A percentile compares a stretch with the other conserved stretches of the same genome.
Evolutionary conservation across 2,329 filamentous ascomycete genomes (phyloP).

Genomic region (Trichoderma koningii): DNA sequence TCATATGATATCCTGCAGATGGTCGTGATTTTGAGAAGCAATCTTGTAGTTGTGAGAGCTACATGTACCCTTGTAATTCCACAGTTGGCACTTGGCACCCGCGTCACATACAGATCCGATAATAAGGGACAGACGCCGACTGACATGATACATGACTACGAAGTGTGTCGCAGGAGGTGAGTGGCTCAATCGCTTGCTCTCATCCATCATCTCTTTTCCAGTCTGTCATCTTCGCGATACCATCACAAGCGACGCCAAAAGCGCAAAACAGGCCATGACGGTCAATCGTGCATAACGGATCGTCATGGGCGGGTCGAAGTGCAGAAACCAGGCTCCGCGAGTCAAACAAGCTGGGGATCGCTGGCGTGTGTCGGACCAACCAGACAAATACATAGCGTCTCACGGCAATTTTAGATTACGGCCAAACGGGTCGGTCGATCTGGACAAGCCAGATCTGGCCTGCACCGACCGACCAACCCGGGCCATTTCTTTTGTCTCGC

Average conservation of each 20-base stretch:
- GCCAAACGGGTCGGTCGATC: constrained; percentile 28
- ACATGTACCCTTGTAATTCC: background rate
- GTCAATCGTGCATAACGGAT: constrained; percentile 20
- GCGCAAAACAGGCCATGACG: background rate
- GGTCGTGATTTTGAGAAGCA: background rate
- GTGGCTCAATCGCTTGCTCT: background rate
- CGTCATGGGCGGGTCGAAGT: constrained; percentile 23
- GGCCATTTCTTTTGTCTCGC: constrained; percentile 6
- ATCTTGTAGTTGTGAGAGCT: background rate
- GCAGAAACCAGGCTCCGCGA: constrained; percentile 22
- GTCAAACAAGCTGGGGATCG: constrained; percentile 25
- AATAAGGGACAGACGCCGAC: background rate
- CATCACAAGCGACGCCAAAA: background rate
- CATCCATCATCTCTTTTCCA: background rate
- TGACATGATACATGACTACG: background rate
- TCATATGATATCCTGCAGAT: background rate
- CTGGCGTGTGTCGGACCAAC: constrained; percentile 22
- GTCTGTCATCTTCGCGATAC: background rate
- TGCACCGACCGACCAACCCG: constrained; percentile 21
- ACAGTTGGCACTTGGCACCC: background rate
- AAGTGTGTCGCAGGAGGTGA: background rate
- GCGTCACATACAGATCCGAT: background rate
- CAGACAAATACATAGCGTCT: constrained; percentile 28
- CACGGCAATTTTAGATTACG: constrained; percentile 28
- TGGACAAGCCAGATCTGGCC: constrained; percentile 25